Percentiles rank a stretch among this genome's conserved stretches.
Evolutionary conservation across 1,284 basidiomycete species (phyloP).

Genomic region (Athelia psychrophila): DNA sequence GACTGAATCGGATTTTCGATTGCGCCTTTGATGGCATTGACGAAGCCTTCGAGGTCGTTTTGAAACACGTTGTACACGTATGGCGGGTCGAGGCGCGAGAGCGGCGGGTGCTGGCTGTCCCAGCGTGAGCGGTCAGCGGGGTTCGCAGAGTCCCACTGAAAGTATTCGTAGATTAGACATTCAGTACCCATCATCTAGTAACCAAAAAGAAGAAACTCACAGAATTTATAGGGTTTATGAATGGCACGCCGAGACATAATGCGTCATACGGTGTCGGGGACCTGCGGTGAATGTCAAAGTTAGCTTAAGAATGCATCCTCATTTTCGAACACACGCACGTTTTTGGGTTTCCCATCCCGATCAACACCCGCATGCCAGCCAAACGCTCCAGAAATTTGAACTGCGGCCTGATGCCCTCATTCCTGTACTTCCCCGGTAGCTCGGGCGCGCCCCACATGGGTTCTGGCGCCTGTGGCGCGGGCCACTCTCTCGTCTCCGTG

Average conservation of each 20-base stretch:
- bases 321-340: conserved; percentile 16
- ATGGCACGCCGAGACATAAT: conserved; percentile 37
- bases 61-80: conserved; percentile 34
- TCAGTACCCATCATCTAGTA: no score
- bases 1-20: conserved; percentile 11
- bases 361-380: conserved; percentile 9
- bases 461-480: no score
- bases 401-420: conserved; percentile 12
- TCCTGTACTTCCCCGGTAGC: conserved; percentile 9
- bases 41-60: conserved; percentile 14
- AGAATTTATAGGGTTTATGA: conserved; percentile 31
- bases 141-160: conserved; percentile 22
- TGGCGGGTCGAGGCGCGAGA: conserved; percentile 26
- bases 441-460: conserved; percentile 2
- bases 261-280: conserved; percentile 36
- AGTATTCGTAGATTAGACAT: background rate
- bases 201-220: conserved; percentile 3
- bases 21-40: conserved; percentile 14
- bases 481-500: background rate
- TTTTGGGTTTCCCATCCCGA: conserved; percentile 15
- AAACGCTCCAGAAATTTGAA: conserved; percentile 10
- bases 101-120: conserved; percentile 29
- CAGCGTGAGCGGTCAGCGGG: conserved; percentile 27
- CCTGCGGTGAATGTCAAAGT: conserved; percentile 3
- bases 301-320: conserved; percentile 6